phyloP scores from a whole-genome alignment of 768 basidiomycete genomes.

The Phanerochaete carnosa region DNA sequence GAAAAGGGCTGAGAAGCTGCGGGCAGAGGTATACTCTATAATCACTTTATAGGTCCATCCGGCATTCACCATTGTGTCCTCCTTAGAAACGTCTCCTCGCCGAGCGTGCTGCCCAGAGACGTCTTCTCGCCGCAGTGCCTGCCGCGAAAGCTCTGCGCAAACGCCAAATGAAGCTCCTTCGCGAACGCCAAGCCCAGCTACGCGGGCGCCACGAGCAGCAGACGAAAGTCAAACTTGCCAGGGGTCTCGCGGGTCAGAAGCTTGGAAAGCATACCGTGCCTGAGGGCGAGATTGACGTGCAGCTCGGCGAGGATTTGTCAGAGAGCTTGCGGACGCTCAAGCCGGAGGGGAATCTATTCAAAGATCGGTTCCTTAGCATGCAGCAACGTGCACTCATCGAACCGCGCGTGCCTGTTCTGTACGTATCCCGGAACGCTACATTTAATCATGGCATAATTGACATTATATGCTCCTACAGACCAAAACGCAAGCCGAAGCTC shows the following conservation, averaged over 20 bases:
- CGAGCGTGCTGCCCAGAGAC: conserved; percentile 57
- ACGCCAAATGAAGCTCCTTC: conserved; percentile 31
- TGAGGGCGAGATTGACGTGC: conserved; percentile 70
- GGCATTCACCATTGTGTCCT: conserved; percentile 22
- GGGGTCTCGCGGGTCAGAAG: conserved; percentile 68
- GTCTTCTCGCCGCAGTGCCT: conserved; percentile 55
- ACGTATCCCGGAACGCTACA: conserved; percentile 24
- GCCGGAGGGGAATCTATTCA: conserved; percentile 94
- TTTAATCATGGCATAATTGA: background rate
- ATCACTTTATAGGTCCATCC: conserved; percentile 34
- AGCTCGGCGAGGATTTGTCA: conserved; percentile 85
- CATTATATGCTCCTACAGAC: conserved; percentile 31
- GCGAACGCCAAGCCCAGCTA: conserved; percentile 35
- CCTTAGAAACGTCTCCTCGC: conserved; percentile 56
- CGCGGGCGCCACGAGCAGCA: conserved; percentile 39
- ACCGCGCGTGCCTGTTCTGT: conserved; percentile 80
- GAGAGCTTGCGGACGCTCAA: conserved; percentile 83
- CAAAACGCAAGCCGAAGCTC: conserved; percentile 46
- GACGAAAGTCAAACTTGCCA: conserved; percentile 48
- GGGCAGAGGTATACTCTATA: conserved; percentile 38
- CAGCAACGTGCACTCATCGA: conserved; percentile 87
- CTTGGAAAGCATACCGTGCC: conserved; percentile 80
- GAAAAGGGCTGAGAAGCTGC: conserved; percentile 58
- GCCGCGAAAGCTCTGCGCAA: conserved; percentile 52
- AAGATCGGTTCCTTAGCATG: conserved; percentile 82